Evolutionary conservation across 257 asterid genomes (phyloP).

Genomic region (Galeopsis tetrahit): DNA sequence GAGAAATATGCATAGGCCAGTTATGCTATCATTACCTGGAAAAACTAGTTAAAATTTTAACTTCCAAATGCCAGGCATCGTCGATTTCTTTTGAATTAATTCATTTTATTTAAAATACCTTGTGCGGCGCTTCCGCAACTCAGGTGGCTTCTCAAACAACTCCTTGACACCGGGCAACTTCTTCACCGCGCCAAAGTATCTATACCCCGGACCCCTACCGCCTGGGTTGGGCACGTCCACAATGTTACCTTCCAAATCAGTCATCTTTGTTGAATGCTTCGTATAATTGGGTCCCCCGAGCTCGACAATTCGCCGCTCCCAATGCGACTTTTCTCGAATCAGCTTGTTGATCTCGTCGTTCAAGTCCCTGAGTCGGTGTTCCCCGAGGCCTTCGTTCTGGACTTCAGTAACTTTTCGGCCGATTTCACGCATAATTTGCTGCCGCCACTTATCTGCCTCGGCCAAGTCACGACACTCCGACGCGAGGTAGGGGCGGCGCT

Average conservation of each 20-base stretch:
- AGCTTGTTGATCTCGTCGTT: slow-evolving; percentile 95
- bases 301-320: slow-evolving; percentile 94
- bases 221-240: slow-evolving; percentile 97
- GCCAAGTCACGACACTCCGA: slow-evolving; percentile 97
- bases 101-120: slow-evolving; percentile 49
- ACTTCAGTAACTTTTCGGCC: slow-evolving; percentile 92
- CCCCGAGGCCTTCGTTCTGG: slow-evolving; percentile 94
- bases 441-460: slow-evolving; percentile 98
- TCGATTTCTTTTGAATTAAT: not conserved
- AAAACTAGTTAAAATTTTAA: not conserved
- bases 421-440: slow-evolving; percentile 93
- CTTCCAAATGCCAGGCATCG: not conserved
- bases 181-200: slow-evolving; percentile 98
- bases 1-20: not conserved
- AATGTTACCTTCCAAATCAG: slow-evolving; percentile 95
- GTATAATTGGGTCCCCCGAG: slow-evolving; percentile 84
- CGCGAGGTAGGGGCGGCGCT: slow-evolving; percentile 93
- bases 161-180: slow-evolving; percentile 96
- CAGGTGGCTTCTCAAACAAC: slow-evolving; percentile 95
- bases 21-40: not conserved
- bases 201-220: slow-evolving; percentile 94
- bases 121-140: slow-evolving; percentile 87
- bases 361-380: slow-evolving; percentile 85
- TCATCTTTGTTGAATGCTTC: slow-evolving; percentile 81
- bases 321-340: slow-evolving; percentile 84